phyloP scores from a whole-genome alignment of 257 asterid species.

The Solanum sejunctum region DNA sequence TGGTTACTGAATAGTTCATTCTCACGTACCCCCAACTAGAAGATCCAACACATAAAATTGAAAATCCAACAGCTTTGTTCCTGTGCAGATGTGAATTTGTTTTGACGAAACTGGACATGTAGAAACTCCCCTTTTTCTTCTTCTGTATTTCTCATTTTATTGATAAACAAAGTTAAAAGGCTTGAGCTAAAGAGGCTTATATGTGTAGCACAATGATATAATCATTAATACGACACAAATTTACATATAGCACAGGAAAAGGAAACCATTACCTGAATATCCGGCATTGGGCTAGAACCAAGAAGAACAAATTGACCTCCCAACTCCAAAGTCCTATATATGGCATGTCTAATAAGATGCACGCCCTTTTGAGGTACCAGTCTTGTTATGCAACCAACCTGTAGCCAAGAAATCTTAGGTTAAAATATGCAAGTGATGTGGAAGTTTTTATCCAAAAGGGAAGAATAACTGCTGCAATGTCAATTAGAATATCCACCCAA shows the following conservation, averaged over 20 bases:
- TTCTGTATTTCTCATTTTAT: neutral
- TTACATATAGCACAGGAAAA: neutral
- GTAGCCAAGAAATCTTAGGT: neutral
- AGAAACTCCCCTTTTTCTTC: neutral
- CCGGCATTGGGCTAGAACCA: constrained; percentile 92
- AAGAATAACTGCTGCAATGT: neutral
- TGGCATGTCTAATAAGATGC: constrained; percentile 90
- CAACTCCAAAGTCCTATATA: constrained; percentile 71
- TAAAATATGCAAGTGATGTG: neutral
- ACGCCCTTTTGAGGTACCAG: constrained; percentile 98
- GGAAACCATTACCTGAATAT: constrained; percentile 54
- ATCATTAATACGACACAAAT: neutral
- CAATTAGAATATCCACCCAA: neutral
- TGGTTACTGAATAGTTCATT: neutral
- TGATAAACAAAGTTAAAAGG: neutral
- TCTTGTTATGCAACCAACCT: constrained; percentile 96
- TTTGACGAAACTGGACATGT: neutral
- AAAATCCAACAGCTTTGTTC: neutral
- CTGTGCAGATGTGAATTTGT: neutral
- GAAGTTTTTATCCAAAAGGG: neutral
- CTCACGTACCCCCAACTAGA: neutral
- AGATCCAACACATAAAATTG: neutral
- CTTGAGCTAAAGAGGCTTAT: neutral
- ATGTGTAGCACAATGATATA: neutral
- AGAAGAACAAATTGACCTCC: constrained; percentile 97